These are phyloP conservation scores for Hyaloraphidium curvatum DNA, from an alignment of 192 early-diverging fungal genomes.

Conservation along the genomic window DNA sequence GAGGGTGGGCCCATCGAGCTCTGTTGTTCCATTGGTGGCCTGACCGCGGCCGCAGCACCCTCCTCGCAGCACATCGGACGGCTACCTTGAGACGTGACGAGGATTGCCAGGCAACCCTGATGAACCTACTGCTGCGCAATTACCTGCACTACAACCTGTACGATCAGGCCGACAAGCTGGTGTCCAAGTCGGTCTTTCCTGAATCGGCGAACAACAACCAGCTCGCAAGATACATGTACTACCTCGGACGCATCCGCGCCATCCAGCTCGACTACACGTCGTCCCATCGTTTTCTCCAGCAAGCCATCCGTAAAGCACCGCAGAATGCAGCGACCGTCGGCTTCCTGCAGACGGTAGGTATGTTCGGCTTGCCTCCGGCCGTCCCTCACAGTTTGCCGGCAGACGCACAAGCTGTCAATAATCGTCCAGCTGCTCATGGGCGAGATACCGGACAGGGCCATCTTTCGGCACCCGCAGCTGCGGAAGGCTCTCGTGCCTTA, in stretches of 20 bases:
- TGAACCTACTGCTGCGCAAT: conserved; percentile 82
- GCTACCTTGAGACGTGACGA: conserved; percentile 79
- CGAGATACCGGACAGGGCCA: conserved; percentile 85
- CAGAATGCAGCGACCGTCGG: conserved; percentile 63
- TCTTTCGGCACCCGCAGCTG: conserved; percentile 75
- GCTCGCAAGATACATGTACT: conserved; percentile 87
- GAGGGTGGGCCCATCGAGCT: conserved; percentile 30
- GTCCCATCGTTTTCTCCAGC: conserved; percentile 67
- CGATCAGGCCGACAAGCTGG: conserved; percentile 93
- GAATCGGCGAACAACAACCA: conserved; percentile 81
- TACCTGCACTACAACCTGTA: conserved; percentile 89
- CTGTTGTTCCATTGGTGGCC: background rate
- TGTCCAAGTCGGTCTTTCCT: conserved; percentile 76
- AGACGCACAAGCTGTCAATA: conserved; percentile 84
- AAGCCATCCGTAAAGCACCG: conserved; percentile 92
- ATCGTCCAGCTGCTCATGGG: conserved; percentile 98
- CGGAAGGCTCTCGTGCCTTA: conserved; percentile 77
- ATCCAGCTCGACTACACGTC: conserved; percentile 93
- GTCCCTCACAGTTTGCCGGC: conserved; percentile 5
- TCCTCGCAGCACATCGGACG: conserved; percentile 72
- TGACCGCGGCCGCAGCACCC: conserved; percentile 18
- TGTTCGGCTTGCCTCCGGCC: background rate
- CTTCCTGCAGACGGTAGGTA: conserved; percentile 74
- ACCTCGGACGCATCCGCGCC: conserved; percentile 91
- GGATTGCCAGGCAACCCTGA: conserved; percentile 74